Evolutionary conservation across 2,329 filamentous ascomycete species (phyloP).

Genomic region (Diplocarpon rosae): DNA sequence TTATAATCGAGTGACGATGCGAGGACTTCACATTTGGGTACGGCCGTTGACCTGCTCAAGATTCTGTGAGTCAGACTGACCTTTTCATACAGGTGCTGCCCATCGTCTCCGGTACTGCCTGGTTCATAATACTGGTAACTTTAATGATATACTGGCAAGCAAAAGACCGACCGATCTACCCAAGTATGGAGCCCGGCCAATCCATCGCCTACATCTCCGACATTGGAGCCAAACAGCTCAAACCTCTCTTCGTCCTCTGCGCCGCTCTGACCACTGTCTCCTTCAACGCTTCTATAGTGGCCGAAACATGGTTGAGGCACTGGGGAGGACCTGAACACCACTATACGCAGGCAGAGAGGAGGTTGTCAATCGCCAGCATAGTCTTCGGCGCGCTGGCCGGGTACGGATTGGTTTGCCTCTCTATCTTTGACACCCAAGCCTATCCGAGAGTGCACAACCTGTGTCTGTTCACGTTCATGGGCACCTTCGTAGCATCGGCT

Average conservation of each 20-base stretch:
- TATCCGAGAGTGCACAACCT: background rate
- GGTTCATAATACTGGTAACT: background rate
- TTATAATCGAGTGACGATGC: too few species aligned
- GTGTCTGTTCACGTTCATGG: constrained; percentile 1
- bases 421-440: background rate
- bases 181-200: background rate
- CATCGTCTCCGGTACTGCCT: too few species aligned
- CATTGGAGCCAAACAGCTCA: background rate
- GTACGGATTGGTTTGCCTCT: too few species aligned
- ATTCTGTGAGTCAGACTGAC: too few species aligned
- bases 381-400: background rate
- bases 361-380: background rate
- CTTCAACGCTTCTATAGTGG: background rate
- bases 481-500: background rate
- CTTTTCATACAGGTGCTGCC: too few species aligned
- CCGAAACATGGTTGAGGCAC: background rate
- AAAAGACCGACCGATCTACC: background rate
- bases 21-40: too few species aligned
- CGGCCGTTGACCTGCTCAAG: too few species aligned
- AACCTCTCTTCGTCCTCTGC: background rate
- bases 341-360: background rate
- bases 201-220: background rate
- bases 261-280: background rate
- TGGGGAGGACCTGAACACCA: background rate
- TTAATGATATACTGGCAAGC: constrained; percentile 2